A percentile compares a stretch with the other conserved stretches of the same genome.
phyloP scores from a whole-genome alignment of 1,284 basidiomycete species.

The Leccinum subrobustum region DNA sequence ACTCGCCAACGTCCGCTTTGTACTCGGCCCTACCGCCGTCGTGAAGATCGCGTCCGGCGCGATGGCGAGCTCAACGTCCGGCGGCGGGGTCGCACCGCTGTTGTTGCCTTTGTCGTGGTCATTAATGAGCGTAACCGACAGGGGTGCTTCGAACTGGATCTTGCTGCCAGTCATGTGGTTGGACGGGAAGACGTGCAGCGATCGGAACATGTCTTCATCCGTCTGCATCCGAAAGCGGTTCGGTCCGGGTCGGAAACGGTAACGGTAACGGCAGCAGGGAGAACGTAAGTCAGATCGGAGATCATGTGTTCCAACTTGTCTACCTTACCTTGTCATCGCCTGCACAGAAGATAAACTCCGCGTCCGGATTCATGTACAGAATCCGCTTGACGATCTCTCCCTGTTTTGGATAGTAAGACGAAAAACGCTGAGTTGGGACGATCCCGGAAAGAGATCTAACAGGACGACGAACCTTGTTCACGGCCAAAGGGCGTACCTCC shows the following conservation, averaged over 20 bases:
- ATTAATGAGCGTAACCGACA: constrained; percentile 66
- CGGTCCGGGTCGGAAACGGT: background rate
- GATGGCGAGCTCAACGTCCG: constrained; percentile 62
- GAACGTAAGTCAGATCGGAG: background rate
- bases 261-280: background rate
- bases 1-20: constrained; percentile 82
- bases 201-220: constrained; percentile 96
- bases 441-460: background rate
- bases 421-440: background rate
- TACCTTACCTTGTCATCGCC: constrained; percentile 90
- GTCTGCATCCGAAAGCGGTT: constrained; percentile 48
- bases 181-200: constrained; percentile 67
- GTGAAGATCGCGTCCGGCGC: constrained; percentile 77
- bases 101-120: constrained; percentile 7
- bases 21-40: constrained; percentile 82
- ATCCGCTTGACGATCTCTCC: constrained; percentile 97
- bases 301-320: background rate
- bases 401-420: constrained; percentile 27
- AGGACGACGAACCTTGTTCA: constrained; percentile 72
- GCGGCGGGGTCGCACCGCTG: constrained; percentile 33
- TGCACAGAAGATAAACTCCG: constrained; percentile 95
- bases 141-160: constrained; percentile 67
- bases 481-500: constrained; percentile 91
- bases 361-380: constrained; percentile 88
- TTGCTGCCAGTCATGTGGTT: constrained; percentile 27